A percentile compares a stretch with the other conserved stretches of the same genome.
These are phyloP conservation scores for Climacium dendroides DNA, from an alignment of 225 moss, liverwort and hornwort species.

Conservation along the genomic window DNA sequence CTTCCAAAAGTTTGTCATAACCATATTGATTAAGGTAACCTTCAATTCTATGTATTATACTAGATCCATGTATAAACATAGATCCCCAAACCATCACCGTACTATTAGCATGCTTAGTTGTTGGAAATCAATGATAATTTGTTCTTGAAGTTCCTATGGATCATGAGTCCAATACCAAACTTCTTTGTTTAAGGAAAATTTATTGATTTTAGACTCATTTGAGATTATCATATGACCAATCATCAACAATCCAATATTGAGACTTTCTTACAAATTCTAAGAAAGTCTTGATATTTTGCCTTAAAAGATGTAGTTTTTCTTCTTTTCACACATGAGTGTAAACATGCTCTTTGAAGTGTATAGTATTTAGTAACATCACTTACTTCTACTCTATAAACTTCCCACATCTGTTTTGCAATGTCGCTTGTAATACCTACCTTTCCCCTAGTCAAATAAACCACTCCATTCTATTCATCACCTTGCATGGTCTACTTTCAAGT, in stretches of 20 bases:
- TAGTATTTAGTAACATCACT: rapidly evolving
- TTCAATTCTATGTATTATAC: neutral
- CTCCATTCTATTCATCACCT: neutral
- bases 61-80: rapidly evolving
- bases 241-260: neutral
- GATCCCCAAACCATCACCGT: too few relatives aligned
- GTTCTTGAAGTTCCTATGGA: rapidly evolving
- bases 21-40: rapidly evolving
- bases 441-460: neutral
- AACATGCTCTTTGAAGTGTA: neutral
- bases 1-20: neutral
- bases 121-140: neutral
- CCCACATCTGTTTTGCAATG: rapidly evolving
- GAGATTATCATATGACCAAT: neutral
- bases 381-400: neutral
- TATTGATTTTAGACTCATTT: neutral
- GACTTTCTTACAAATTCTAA: neutral
- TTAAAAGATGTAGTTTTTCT: rapidly evolving
- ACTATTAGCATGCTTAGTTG: rapidly evolving
- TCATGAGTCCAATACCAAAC: neutral
- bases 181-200: rapidly evolving
- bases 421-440: neutral
- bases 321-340: neutral
- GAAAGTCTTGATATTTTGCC: neutral
- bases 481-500: neutral